Conservation (phyloP, 495 filamentous ascomycete genomes). For the Penicillium crystallinum region DNA sequence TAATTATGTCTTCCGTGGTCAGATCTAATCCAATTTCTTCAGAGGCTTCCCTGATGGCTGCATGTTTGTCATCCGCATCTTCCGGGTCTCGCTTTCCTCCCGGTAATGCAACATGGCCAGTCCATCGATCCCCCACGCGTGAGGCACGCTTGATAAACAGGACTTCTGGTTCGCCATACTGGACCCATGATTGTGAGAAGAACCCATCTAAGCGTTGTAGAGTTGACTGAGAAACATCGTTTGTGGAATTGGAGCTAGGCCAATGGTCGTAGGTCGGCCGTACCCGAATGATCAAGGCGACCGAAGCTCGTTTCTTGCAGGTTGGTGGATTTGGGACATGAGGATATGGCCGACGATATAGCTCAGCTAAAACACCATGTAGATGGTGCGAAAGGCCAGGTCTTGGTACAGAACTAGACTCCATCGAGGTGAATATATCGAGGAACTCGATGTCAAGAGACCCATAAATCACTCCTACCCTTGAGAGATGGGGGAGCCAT, state of each 20-base stretch:
- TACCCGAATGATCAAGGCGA: constrained; percentile 66
- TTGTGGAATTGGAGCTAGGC: constrained; percentile 32
- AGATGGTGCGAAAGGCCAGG: constrained; percentile 25
- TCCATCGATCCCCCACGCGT: constrained; percentile 69
- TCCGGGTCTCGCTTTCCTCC: constrained; percentile 67
- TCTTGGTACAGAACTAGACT: neutral
- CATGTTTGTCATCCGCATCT: constrained; percentile 59
- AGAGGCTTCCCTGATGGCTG: constrained; percentile 62
- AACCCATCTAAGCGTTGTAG: constrained; percentile 51
- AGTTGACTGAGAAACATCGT: constrained; percentile 27
- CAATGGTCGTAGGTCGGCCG: constrained; percentile 55
- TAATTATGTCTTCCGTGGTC: constrained; percentile 47
- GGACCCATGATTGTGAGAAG: constrained; percentile 67
- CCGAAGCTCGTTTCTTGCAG: constrained; percentile 65
- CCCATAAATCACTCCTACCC: neutral
- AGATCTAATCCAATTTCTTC: constrained; percentile 72
- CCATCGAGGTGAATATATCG: constrained; percentile 3
- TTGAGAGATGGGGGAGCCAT: neutral
- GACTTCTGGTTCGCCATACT: constrained; percentile 67
- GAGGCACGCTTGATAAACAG: constrained; percentile 75
- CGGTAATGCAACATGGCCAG: constrained; percentile 68
- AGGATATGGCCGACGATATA: constrained; percentile 54
- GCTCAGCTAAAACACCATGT: constrained; percentile 45
- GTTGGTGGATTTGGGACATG: constrained; percentile 57
- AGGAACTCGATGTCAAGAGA: neutral